Conservation (phyloP, 164 flowering plant species). For the Echeveria elegans region DNA sequence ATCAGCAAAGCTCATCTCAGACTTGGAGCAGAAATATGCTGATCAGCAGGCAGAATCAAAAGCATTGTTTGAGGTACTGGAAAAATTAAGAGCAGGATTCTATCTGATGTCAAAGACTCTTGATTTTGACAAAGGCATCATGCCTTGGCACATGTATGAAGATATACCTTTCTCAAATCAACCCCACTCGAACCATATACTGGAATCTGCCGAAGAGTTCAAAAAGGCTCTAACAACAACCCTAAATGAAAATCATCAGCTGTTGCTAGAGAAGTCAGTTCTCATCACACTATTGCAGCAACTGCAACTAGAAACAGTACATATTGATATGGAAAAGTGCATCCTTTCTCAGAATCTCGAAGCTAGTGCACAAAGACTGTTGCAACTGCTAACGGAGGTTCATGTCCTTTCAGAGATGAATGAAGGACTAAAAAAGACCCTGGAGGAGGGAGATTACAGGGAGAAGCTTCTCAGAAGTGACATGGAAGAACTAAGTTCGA, state of each 20-base stretch:
- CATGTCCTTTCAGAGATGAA: conserved; percentile 24
- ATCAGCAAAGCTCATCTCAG: conserved; percentile 30
- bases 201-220: conserved; percentile 22
- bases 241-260: conserved; percentile 32
- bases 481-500: conserved; percentile 23
- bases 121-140: conserved; percentile 19
- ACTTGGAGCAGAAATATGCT: conserved; percentile 25
- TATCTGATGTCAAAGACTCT: conserved; percentile 23
- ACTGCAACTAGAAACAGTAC: conserved; percentile 23
- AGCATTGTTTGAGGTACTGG: conserved; percentile 22
- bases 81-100: conserved; percentile 29
- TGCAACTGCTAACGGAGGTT: conserved; percentile 23
- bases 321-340: conserved; percentile 23
- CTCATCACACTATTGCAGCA: conserved; percentile 32
- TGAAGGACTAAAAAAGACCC: conserved; percentile 28
- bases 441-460: conserved; percentile 25
- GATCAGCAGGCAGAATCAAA: conserved; percentile 25
- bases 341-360: conserved; percentile 23
- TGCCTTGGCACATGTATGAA: conserved; percentile 5
- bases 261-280: conserved; percentile 35
- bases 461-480: conserved; percentile 23
- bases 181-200: conserved; percentile 14
- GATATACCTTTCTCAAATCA: conserved; percentile 23
- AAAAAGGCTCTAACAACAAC: conserved; percentile 19
- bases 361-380: conserved; percentile 19